Evolutionary conservation across 1,139 yeast species (phyloP).

Genomic region (Wickerhamiella infanticola): DNA sequence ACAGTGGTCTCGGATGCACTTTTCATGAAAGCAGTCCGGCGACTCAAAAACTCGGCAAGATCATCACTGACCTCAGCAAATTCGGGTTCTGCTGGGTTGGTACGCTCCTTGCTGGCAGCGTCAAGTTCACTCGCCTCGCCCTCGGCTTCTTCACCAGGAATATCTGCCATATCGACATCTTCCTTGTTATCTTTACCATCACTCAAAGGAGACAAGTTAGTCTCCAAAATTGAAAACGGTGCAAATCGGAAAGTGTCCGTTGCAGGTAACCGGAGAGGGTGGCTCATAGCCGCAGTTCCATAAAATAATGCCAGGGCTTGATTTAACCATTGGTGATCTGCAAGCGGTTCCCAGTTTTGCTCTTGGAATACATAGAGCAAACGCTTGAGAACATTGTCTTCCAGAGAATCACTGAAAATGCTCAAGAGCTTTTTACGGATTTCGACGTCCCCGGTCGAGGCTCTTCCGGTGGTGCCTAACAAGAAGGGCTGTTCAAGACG

Average conservation of each 20-base stretch:
- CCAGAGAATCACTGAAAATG: slow-evolving; percentile 66
- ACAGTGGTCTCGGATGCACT: slow-evolving; percentile 35
- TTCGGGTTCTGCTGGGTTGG: slow-evolving; percentile 9
- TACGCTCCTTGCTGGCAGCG: background rate
- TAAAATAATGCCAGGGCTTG: slow-evolving; percentile 81
- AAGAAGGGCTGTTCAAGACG: slow-evolving; percentile 94
- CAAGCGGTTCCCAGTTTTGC: slow-evolving; percentile 92
- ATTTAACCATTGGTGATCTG: slow-evolving; percentile 88
- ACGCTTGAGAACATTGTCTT: slow-evolving; percentile 62
- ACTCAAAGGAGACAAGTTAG: background rate
- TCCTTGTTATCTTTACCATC: background rate
- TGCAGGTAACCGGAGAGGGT: slow-evolving; percentile 2
- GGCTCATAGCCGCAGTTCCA: slow-evolving; percentile 45
- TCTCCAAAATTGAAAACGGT: slow-evolving; percentile 9
- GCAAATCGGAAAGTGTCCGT: slow-evolving; percentile 34
- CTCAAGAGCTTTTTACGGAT: slow-evolving; percentile 69
- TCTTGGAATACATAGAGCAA: slow-evolving; percentile 74
- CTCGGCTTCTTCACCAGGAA: slow-evolving; percentile 1
- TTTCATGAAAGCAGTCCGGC: slow-evolving; percentile 39
- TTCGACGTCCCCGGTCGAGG: slow-evolving; percentile 61
- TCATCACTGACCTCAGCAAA: slow-evolving; percentile 9
- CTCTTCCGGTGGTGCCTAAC: slow-evolving; percentile 86
- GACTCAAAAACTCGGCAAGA: slow-evolving; percentile 29
- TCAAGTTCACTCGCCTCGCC: slow-evolving; percentile 1
- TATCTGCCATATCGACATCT: background rate